A percentile compares a stretch with the other conserved stretches of the same genome.
These are phyloP conservation scores for Closterium sp. DNA, from an alignment of 139 green algal genomes.

Conservation along the genomic window DNA sequence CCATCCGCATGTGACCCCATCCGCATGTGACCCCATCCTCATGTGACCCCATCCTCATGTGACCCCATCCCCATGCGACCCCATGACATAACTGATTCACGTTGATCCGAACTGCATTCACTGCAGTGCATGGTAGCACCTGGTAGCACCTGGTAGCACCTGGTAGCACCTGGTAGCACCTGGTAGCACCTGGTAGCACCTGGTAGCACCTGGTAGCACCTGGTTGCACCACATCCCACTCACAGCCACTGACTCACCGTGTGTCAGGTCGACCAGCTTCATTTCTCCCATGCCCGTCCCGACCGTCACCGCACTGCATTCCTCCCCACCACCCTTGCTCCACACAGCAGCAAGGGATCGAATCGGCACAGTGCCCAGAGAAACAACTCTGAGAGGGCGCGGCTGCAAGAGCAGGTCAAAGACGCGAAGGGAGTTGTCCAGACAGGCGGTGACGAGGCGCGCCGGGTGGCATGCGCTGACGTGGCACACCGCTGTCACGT, in stretches of 20 bases:
- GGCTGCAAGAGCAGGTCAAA: not conserved
- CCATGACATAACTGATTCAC: too few species aligned
- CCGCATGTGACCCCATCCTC: too few species aligned
- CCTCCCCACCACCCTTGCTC: not conserved
- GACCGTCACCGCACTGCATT: not conserved
- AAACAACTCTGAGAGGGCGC: not conserved
- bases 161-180: not conserved
- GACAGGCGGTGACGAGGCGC: not conserved
- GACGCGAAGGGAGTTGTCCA: not conserved
- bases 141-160: too few species aligned
- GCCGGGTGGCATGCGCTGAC: not conserved
- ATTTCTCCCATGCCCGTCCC: not conserved
- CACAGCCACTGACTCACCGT: not conserved
- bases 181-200: too few species aligned
- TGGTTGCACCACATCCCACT: not conserved
- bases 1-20: too few species aligned
- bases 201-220: too few species aligned
- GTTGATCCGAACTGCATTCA: too few species aligned
- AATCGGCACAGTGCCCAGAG: not conserved
- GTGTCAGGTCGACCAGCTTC: not conserved
- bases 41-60: too few species aligned
- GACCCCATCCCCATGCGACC: too few species aligned
- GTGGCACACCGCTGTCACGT: not conserved
- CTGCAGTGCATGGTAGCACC: too few species aligned
- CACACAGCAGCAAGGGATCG: not conserved